A percentile compares a stretch with the other conserved stretches of the same genome.
Conservation (phyloP, 306 rosid species). For the Mucuna pruriens region DNA sequence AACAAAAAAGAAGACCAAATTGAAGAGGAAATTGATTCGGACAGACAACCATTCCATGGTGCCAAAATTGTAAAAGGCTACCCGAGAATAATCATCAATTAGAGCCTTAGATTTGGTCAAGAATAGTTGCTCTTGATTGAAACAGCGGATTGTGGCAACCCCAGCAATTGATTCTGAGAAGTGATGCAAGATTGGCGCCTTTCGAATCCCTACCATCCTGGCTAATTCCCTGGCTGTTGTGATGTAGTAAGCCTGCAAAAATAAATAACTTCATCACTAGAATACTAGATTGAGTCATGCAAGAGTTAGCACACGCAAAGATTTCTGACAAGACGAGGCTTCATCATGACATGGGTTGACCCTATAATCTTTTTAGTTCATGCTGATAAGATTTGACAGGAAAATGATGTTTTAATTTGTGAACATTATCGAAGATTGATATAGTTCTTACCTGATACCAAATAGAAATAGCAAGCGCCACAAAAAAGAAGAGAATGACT, state of each 20-base stretch:
- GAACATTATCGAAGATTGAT: background rate
- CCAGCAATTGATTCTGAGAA: slow-evolving; percentile 80
- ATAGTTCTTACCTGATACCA: slow-evolving; percentile 74
- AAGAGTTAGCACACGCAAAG: slow-evolving; percentile 14
- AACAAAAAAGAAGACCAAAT: slow-evolving; percentile 66
- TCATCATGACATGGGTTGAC: slow-evolving; percentile 9
- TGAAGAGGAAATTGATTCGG: slow-evolving; percentile 80
- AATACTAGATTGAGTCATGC: slow-evolving; percentile 18
- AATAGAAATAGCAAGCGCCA: slow-evolving; percentile 62
- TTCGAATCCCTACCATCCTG: slow-evolving; percentile 81
- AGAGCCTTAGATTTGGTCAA: slow-evolving; percentile 49
- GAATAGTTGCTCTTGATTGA: slow-evolving; percentile 69
- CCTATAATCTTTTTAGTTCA: background rate
- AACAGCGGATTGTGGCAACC: slow-evolving; percentile 71
- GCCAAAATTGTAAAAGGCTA: slow-evolving; percentile 77
- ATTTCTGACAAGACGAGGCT: background rate
- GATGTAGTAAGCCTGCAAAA: slow-evolving; percentile 74
- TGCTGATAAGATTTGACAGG: background rate
- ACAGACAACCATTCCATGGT: slow-evolving; percentile 89
- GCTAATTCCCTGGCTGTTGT: slow-evolving; percentile 85
- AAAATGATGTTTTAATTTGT: background rate
- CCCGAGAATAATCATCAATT: slow-evolving; percentile 71
- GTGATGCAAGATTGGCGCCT: slow-evolving; percentile 85
- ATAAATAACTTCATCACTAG: slow-evolving; percentile 8
- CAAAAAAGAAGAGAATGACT: slow-evolving; percentile 69